Evolutionary conservation across 208 protist species (phyloP).

Genomic region (Leishmania major): DNA sequence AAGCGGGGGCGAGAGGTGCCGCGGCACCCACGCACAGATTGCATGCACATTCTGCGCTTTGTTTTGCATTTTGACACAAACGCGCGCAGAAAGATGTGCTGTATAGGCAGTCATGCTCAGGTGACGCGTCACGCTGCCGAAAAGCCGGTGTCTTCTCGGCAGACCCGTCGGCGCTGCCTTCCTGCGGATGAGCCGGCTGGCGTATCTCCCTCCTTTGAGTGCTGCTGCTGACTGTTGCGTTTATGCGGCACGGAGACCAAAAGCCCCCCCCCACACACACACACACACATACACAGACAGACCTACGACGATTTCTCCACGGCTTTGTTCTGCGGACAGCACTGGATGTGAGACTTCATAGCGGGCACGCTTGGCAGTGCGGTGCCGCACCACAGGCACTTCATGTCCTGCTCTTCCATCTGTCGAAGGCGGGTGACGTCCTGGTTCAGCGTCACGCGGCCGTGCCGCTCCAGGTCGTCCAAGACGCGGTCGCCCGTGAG

Average conservation of each 20-base stretch:
- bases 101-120: neutral
- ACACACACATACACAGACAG: too few relatives aligned
- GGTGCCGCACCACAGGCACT: conserved; percentile 82
- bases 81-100: neutral
- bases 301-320: conserved; percentile 11
- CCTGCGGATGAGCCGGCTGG: neutral
- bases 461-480: conserved; percentile 61
- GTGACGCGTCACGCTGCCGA: neutral
- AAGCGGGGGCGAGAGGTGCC: neutral
- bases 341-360: conserved; percentile 65
- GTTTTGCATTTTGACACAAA: neutral
- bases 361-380: conserved; percentile 55
- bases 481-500: conserved; percentile 64
- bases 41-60: neutral
- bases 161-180: neutral
- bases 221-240: neutral
- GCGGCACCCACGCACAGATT: neutral
- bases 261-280: too few relatives aligned
- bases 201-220: neutral
- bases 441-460: conserved; percentile 73
- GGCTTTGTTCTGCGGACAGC: conserved; percentile 57
- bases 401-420: conserved; percentile 78
- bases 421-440: conserved; percentile 47
- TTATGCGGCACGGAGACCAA: neutral
- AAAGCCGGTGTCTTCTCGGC: neutral